Evolutionary conservation across 2,329 filamentous ascomycete genomes (phyloP).

Genomic region (Calonectria pteridis): DNA sequence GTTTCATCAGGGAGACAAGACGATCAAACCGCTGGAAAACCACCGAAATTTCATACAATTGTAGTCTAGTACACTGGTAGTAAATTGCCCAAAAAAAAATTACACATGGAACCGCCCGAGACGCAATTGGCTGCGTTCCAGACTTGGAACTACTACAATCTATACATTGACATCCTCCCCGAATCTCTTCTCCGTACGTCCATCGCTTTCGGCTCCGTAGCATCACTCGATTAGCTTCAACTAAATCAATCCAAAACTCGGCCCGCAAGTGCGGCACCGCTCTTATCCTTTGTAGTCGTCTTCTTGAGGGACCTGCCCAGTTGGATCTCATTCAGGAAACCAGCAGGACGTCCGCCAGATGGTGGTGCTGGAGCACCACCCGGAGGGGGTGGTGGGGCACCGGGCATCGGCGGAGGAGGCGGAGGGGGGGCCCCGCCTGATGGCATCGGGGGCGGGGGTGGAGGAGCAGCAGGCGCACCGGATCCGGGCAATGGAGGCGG

Average conservation of each 20-base stretch:
- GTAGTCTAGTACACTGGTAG: constrained; percentile 9
- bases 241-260: constrained; percentile 70
- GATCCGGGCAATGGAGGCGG: constrained; percentile 50
- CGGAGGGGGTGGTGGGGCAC: constrained; percentile 58
- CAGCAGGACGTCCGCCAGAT: constrained; percentile 65
- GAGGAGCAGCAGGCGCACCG: constrained; percentile 53
- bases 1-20: constrained; percentile 5
- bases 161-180: not conserved
- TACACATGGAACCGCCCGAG: constrained; percentile 27
- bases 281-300: constrained; percentile 90
- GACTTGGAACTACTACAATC: constrained; percentile 11
- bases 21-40: not conserved
- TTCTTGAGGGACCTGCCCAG: constrained; percentile 85
- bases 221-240: not conserved
- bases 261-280: constrained; percentile 78
- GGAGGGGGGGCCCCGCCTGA: constrained; percentile 52
- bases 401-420: constrained; percentile 54
- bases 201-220: not conserved
- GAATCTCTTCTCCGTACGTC: constrained; percentile 15
- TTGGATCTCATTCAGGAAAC: constrained; percentile 86
- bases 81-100: constrained; percentile 24
- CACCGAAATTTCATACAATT: constrained; percentile 1
- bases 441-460: constrained; percentile 51
- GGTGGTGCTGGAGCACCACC: constrained; percentile 59
- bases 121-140: constrained; percentile 31